Evolutionary conservation across 2,329 filamentous ascomycete genomes (phyloP).

Genomic region (Epichloe scottii): DNA sequence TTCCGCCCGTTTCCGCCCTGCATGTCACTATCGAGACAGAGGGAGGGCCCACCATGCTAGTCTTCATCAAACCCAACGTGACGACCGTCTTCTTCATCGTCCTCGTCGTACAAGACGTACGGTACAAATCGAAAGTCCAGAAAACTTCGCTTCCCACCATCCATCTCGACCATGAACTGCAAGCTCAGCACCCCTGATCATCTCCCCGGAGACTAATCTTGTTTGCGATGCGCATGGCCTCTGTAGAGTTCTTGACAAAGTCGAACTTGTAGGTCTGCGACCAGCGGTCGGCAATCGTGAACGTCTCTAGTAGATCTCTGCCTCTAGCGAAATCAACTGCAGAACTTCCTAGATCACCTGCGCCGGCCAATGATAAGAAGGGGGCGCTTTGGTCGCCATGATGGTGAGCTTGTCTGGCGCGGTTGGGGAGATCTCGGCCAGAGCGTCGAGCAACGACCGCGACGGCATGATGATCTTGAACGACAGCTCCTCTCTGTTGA

Average conservation of each 20-base stretch:
- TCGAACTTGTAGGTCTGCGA: conserved; percentile 75
- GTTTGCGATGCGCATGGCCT: conserved; percentile 85
- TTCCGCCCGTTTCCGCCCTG: background rate
- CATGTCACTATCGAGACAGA: background rate
- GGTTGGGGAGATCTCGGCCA: conserved; percentile 57
- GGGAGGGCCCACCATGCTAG: background rate
- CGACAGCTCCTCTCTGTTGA: conserved; percentile 64
- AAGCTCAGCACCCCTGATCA: conserved; percentile 76
- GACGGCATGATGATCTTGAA: conserved; percentile 95
- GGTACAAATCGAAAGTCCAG: conserved; percentile 77
- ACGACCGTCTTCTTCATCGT: conserved; percentile 1
- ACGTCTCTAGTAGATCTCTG: conserved; percentile 60
- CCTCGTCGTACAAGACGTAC: conserved; percentile 46
- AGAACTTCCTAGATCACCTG: conserved; percentile 44
- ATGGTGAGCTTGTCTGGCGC: conserved; percentile 63
- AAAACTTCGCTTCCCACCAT: conserved; percentile 57
- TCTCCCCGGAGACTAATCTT: conserved; percentile 90
- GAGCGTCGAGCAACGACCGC: conserved; percentile 56
- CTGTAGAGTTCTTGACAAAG: conserved; percentile 69
- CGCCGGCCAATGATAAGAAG: conserved; percentile 60
- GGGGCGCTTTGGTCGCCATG: conserved; percentile 48
- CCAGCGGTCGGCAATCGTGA: conserved; percentile 48
- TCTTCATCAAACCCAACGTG: conserved; percentile 4
- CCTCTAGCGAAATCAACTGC: conserved; percentile 55
- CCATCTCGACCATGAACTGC: conserved; percentile 91